These are phyloP conservation scores for Nepenthes mirabilis DNA, from an alignment of 148 eudicot genomes.

Conservation along the genomic window DNA sequence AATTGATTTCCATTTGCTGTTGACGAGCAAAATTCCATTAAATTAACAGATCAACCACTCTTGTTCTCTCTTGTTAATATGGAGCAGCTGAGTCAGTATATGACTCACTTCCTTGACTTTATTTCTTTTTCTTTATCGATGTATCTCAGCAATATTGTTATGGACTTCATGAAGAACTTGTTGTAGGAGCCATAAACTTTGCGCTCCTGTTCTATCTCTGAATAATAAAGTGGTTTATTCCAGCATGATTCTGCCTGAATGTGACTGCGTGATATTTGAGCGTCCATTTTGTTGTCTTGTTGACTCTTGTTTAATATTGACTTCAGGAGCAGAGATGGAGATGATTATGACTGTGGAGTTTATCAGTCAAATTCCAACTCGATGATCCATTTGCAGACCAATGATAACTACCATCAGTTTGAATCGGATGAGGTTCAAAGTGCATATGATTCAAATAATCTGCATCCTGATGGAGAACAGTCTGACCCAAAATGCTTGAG, in stretches of 20 bases:
- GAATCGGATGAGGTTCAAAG: conserved; percentile 29
- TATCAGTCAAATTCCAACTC: conserved; percentile 30
- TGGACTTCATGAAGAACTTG: too few relatives aligned
- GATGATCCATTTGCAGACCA: conserved; percentile 25
- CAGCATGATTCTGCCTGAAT: background rate
- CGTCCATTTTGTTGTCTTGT: background rate
- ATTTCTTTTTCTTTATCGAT: too few relatives aligned
- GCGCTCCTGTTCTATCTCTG: too few relatives aligned
- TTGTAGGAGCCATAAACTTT: too few relatives aligned
- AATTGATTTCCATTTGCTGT: too few relatives aligned
- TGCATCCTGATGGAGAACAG: conserved; percentile 44
- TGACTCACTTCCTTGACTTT: too few relatives aligned
- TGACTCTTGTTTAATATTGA: conserved; percentile 6
- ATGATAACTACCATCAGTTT: conserved; percentile 35
- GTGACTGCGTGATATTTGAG: background rate
- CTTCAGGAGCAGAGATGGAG: conserved; percentile 53
- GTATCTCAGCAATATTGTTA: too few relatives aligned
- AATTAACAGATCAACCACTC: too few relatives aligned
- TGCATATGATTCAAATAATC: conserved; percentile 33
- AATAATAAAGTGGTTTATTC: too few relatives aligned
- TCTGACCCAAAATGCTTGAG: conserved; percentile 28
- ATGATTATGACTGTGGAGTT: conserved; percentile 45
- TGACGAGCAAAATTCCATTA: too few relatives aligned
- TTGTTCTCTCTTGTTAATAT: too few relatives aligned
- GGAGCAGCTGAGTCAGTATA: too few relatives aligned